A percentile compares a stretch with the other conserved stretches of the same genome.
phyloP scores from a whole-genome alignment of 345 rosid genomes.

The Pistacia vera region DNA sequence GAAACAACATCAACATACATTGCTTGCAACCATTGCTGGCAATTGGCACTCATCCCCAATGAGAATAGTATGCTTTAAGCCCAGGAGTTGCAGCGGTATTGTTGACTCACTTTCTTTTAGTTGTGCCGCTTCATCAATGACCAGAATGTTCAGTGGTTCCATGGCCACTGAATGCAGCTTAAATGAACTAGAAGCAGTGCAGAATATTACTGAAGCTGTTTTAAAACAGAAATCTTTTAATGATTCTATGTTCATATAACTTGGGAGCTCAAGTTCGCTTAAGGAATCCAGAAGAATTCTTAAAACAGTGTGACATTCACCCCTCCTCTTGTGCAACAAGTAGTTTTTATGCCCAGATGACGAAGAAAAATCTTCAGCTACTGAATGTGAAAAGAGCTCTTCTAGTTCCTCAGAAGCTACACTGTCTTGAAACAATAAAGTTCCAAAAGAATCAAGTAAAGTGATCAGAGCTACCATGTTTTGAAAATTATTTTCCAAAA shows the following conservation, averaged over 20 bases:
- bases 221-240: slow-evolving; percentile 35
- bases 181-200: slow-evolving; percentile 41
- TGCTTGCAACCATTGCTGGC: slow-evolving; percentile 51
- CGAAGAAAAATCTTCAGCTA: background rate
- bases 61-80: slow-evolving; percentile 42
- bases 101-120: slow-evolving; percentile 54
- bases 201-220: slow-evolving; percentile 36
- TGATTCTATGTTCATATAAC: background rate
- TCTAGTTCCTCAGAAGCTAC: slow-evolving; percentile 15
- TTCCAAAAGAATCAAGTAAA: slow-evolving; percentile 27
- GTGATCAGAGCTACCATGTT: slow-evolving; percentile 10
- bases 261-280: slow-evolving; percentile 28
- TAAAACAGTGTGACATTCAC: slow-evolving; percentile 31
- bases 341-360: background rate
- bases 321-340: slow-evolving; percentile 15
- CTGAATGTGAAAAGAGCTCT: slow-evolving; percentile 17
- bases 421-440: background rate
- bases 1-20: slow-evolving; percentile 25
- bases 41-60: slow-evolving; percentile 57
- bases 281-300: slow-evolving; percentile 15
- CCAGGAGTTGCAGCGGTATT: slow-evolving; percentile 47
- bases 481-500: slow-evolving; percentile 21
- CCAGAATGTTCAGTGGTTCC: slow-evolving; percentile 37
- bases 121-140: slow-evolving; percentile 69
- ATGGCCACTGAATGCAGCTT: slow-evolving; percentile 26